Evolutionary conservation across 768 basidiomycete genomes (phyloP), one percentile per base, ranked within the genome.

Genomic region (Mycena kentingensis): DNA sequence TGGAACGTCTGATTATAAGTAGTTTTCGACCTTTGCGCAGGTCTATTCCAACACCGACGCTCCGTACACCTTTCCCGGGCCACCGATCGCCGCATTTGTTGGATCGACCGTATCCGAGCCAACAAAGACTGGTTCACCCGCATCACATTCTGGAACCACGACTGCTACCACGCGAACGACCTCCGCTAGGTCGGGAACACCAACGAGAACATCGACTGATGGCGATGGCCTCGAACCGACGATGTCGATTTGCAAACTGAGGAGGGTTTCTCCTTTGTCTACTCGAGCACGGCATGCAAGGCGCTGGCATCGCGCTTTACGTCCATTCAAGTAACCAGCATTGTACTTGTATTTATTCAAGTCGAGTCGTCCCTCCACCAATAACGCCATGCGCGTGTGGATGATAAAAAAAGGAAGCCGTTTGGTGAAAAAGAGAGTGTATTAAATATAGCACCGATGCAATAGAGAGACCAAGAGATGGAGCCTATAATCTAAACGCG

Each of bases 21-120:
- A 19, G 4, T 32, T 31, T 24, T 22, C 24, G 11, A 18, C 36
- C 27, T 49, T 54, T 15, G 49, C 60, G 2, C 27, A 60, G 50
- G 63, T 54, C 26, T 56, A 57, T 52, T 24, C 52, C 12, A 54
- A 63, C 44, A 50, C 58, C 26, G 48, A 54, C 22, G 60, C 60
- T 16, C 31, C 52, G 12, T 62, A 73, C 54, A 35, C 51, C 5
- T 77, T 73, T 35, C 76, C 75, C 0, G 75, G 75, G 0, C 75
- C 75, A 8, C 57, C 68, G 4, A 57, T 77, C 25, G 73, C 71
- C 1, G 39, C 67, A 13, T 66, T 72, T 29, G 53, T 66, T 35
- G 42, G 51, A 44, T 42, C 43, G 46, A 24, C 45, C 35, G 18
- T 35, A 1, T 13, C 49, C 28, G 37, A 16, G 8, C 29, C 39